These are phyloP conservation scores for Coniochaeta ligniaria DNA, from an alignment of 2,329 filamentous ascomycete species.

Conservation along the genomic window DNA sequence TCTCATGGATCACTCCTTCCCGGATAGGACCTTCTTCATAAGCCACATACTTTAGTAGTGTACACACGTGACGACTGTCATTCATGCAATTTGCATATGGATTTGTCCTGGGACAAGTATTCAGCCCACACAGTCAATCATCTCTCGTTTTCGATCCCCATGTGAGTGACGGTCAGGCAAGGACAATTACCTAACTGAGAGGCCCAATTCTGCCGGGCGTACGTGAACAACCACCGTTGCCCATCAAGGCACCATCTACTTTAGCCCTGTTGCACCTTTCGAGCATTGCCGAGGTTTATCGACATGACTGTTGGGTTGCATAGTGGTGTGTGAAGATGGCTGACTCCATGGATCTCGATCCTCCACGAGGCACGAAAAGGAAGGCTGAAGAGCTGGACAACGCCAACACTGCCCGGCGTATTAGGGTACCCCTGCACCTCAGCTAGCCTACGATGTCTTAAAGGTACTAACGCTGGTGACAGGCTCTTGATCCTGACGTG, in stretches of 20 bases:
- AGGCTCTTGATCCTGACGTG: slow-evolving; percentile 86
- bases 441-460: not conserved
- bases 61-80: not conserved
- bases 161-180: not conserved
- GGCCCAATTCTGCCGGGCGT: not conserved
- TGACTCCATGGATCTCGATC: slow-evolving; percentile 26
- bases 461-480: slow-evolving; percentile 2
- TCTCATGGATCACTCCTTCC: not conserved
- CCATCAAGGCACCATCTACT: not conserved
- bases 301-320: not conserved
- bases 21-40: too few relatives aligned
- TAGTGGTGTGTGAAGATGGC: not conserved
- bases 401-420: slow-evolving; percentile 5
- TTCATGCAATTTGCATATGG: not conserved
- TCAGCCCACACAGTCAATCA: not conserved
- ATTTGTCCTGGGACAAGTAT: not conserved
- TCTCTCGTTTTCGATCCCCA: not conserved
- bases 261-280: not conserved
- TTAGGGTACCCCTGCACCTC: slow-evolving; percentile 5
- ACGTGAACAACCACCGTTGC: not conserved
- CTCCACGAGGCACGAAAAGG: slow-evolving; percentile 24
- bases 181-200: not conserved
- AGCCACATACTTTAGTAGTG: not conserved
- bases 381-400: slow-evolving; percentile 7
- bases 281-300: not conserved